These are phyloP conservation scores for Dipteronia dyeriana DNA, from an alignment of 345 rosid genomes.

Conservation along the genomic window DNA sequence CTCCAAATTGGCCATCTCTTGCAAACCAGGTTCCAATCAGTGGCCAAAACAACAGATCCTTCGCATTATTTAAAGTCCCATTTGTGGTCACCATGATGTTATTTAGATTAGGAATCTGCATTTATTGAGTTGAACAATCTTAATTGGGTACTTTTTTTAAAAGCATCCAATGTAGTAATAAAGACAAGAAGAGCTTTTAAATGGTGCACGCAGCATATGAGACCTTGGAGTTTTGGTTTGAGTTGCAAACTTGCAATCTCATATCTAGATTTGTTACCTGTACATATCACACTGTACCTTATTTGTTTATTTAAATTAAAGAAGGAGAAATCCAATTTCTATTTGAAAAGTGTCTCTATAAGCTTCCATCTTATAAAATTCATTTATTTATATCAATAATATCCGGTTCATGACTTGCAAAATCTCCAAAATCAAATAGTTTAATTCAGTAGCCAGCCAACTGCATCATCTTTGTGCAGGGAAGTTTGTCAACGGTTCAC, in stretches of 20 bases:
- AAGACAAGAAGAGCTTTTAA: constrained; percentile 17
- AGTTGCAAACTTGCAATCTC: constrained; percentile 22
- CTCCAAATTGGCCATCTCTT: too few species aligned
- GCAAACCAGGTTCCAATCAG: too few species aligned
- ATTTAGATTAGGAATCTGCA: constrained; percentile 1
- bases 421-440: constrained; percentile 25
- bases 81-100: background rate
- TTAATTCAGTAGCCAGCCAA: constrained; percentile 20
- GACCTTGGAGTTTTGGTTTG: constrained; percentile 7
- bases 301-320: background rate
- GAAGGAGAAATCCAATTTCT: constrained; percentile 1
- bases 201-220: background rate
- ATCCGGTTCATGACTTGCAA: constrained; percentile 22
- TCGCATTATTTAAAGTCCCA: constrained; percentile 7
- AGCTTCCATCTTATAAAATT: background rate
- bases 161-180: constrained; percentile 24
- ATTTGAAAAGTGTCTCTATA: background rate
- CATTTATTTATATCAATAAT: background rate
- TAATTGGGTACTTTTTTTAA: constrained; percentile 12
- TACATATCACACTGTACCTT: constrained; percentile 17
- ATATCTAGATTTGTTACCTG: constrained; percentile 14
- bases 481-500: constrained; percentile 31
- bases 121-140: constrained; percentile 1
- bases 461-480: constrained; percentile 14
- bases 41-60: too few species aligned